phyloP scores from a whole-genome alignment of 2,329 filamentous ascomycete genomes.

The Chaetomium strumarium region DNA sequence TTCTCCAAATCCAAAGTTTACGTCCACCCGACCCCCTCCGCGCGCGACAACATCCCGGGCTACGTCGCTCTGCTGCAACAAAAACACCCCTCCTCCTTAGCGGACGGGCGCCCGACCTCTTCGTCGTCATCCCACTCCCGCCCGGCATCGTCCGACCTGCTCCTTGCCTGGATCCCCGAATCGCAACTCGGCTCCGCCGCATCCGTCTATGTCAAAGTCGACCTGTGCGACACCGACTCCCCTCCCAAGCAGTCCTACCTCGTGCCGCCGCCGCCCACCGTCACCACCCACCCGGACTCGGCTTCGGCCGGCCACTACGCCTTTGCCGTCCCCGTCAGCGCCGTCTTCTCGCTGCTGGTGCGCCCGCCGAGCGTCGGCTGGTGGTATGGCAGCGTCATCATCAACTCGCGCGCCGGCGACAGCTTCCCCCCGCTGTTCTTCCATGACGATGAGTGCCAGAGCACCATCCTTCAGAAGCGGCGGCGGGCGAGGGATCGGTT shows the following conservation, averaged over 20 bases:
- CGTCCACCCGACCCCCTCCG: conserved; percentile 84
- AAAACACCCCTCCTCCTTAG: conserved; percentile 51
- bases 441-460: conserved; percentile 94
- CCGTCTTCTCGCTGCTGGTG: conserved; percentile 85
- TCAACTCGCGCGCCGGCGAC: conserved; percentile 86
- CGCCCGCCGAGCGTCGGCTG: conserved; percentile 90
- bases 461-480: conserved; percentile 90
- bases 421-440: conserved; percentile 96
- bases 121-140: conserved; percentile 33
- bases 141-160: conserved; percentile 61
- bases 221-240: conserved; percentile 73
- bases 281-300: conserved; percentile 66
- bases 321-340: conserved; percentile 83
- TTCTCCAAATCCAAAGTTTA: conserved; percentile 99
- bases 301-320: conserved; percentile 73
- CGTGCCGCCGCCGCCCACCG: conserved; percentile 83
- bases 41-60: conserved; percentile 92
- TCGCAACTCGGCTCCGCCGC: conserved; percentile 78
- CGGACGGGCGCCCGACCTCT: conserved; percentile 32
- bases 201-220: conserved; percentile 91
- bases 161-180: conserved; percentile 92
- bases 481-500: conserved; percentile 77
- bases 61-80: conserved; percentile 93
- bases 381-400: conserved; percentile 96
- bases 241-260: conserved; percentile 83